Conservation (phyloP, 352 stramenopile genomes). For the Phytopythium boreale region DNA sequence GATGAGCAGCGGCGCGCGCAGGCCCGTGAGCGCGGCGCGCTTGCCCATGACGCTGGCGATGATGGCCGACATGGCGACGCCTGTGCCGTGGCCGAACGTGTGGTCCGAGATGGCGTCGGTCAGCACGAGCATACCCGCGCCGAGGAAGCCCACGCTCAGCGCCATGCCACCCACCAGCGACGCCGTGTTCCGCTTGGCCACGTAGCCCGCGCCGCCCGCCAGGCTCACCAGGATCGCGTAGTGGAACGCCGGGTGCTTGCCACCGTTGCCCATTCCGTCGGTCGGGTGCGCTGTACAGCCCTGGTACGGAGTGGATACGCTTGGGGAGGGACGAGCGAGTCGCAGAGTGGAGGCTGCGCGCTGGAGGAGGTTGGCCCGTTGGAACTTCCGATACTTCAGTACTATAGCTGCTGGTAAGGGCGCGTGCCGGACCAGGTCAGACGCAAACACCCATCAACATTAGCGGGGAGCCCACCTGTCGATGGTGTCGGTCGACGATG, state of each 20-base stretch:
- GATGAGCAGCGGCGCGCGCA: constrained; percentile 34
- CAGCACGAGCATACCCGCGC: constrained; percentile 56
- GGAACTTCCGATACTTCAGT: too few relatives aligned
- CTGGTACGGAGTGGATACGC: too few relatives aligned
- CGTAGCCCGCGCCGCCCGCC: constrained; percentile 57
- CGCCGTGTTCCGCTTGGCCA: constrained; percentile 53
- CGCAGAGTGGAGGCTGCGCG: too few relatives aligned
- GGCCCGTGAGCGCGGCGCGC: constrained; percentile 42
- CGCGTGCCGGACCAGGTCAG: background rate
- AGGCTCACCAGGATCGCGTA: constrained; percentile 66
- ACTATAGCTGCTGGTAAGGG: too few relatives aligned
- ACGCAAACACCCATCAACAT: background rate
- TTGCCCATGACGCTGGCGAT: constrained; percentile 58
- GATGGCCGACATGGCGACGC: constrained; percentile 62
- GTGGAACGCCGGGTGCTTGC: constrained; percentile 68
- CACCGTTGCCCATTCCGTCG: constrained; percentile 26
- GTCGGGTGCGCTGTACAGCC: too few relatives aligned
- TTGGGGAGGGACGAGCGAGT: too few relatives aligned
- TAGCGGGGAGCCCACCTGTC: background rate
- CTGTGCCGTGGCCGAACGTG: constrained; percentile 66
- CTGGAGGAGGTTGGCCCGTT: too few relatives aligned
- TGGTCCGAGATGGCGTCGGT: constrained; percentile 72
- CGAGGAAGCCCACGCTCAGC: constrained; percentile 66
- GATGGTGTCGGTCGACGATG: background rate
- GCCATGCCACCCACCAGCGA: constrained; percentile 66